A percentile compares a stretch with the other conserved stretches of the same genome.
These are phyloP conservation scores for Ilex asprella DNA, from an alignment of 257 asterid species.

Conservation along the genomic window DNA sequence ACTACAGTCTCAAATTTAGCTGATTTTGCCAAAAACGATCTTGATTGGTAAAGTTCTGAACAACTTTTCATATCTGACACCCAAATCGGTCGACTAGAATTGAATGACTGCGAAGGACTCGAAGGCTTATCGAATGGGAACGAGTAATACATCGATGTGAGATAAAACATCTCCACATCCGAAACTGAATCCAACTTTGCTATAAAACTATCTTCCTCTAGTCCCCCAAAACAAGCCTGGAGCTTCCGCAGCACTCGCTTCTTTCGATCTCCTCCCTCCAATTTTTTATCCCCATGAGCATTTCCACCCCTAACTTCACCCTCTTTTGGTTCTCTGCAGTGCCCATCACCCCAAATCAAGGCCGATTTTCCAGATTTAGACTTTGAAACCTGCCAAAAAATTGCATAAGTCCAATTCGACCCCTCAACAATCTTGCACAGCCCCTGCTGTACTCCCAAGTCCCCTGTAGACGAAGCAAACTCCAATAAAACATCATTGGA, in stretches of 20 bases:
- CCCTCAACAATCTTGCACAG: conserved; percentile 69
- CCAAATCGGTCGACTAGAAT: conserved; percentile 81
- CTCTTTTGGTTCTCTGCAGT: conserved; percentile 46
- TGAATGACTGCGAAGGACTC: conserved; percentile 85
- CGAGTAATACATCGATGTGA: conserved; percentile 72
- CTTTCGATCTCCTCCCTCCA: conserved; percentile 34
- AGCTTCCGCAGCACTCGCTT: conserved; percentile 64
- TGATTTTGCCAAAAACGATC: conserved; percentile 59
- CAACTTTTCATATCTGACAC: conserved; percentile 49
- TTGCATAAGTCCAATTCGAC: conserved; percentile 81
- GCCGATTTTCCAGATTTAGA: conserved; percentile 93
- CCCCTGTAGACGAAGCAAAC: conserved; percentile 55
- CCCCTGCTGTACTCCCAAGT: conserved; percentile 64
- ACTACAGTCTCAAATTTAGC: conserved; percentile 56
- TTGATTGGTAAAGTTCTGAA: conserved; percentile 59
- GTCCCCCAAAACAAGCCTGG: conserved; percentile 67
- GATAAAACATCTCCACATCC: conserved; percentile 69
- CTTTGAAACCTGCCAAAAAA: conserved; percentile 89
- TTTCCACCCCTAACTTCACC: conserved; percentile 24
- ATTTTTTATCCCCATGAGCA: conserved; percentile 15
- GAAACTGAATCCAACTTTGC: conserved; percentile 66
- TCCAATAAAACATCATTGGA: conserved; percentile 66
- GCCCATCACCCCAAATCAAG: conserved; percentile 94
- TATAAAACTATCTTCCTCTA: conserved; percentile 60
- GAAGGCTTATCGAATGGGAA: conserved; percentile 97